Evolutionary conservation across 1,139 yeast genomes (phyloP), one percentile per base, ranked within the genome.

Genomic region (Pichia sp.): DNA sequence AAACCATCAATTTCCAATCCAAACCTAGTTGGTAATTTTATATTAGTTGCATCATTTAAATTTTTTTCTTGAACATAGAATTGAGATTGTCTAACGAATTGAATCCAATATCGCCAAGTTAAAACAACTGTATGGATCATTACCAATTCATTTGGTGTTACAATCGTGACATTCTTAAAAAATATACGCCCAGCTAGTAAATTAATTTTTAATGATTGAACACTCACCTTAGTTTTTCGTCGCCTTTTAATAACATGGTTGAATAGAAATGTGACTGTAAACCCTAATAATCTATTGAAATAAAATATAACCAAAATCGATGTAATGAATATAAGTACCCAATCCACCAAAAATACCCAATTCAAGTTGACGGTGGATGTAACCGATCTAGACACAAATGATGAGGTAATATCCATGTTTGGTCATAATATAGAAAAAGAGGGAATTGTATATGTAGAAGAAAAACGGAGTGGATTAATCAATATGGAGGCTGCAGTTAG

Each of bases 61-160:
- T 63, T 62, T 27, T 53, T 42, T 34, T 52, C 42, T 41, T 65
- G 59, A 18, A 66, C 60, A 44, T 61, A 63, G 52, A 70, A 73
- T 38, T 73, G 77, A 0, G 83, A 73, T 41, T 73, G 62, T 59
- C 86, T 72, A 4, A 83, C 77, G 22, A 72, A 66, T 6, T 72
- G 71, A 51, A 87, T 71, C 98, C 98, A 93, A 66, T 89, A 93
- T 55, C 95, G 68, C 98, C 98, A 93, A 0, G 96, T 87, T 34
- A 93, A 65, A 58, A 81, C 80, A 5, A 91, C 83, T 57, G 84
- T 83, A 27, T 87, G 75, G 2, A 87, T 74, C 9, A 89, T 78
- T 2, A 87, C 66, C 2, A 96, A 81, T 57, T 81, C 81, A 67
- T 91, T 86, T 47, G 81, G 74, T 14, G 89, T 86, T 13, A 85